Evolutionary conservation across 495 filamentous ascomycete genomes (phyloP), one percentile per base, ranked within the genome.

Genomic region (Aspergillus steynii): DNA sequence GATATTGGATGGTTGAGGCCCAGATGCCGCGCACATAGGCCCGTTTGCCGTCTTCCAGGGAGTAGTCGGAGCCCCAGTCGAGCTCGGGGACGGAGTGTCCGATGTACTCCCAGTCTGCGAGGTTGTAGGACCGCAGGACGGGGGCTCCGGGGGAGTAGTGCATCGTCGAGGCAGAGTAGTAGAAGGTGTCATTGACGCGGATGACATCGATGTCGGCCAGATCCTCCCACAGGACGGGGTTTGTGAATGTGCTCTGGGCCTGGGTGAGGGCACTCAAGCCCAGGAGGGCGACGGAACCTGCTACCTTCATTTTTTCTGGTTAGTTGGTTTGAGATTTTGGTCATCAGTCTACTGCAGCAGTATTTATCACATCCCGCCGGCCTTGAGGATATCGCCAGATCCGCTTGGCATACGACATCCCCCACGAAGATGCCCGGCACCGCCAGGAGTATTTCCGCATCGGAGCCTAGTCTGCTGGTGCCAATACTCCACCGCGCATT

Each of bases 61-160:
- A 70, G 71, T 86, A 87, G 15, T 71, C 70, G 9, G 65, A 50
- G 29, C 74, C 77, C 53, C 79, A 86, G 53, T 77, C 66, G 10
- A 87, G 77, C 1, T 54, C 63, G 0, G 84, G 85, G 0, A 88
- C 75, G 9, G 79, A 80, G 65, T 87, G 84, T 0, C 77, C 71
- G 54, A 85, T 74, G 28, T 72, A 75, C 32, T 83, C 79, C 84
- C 84, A 87, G 68, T 84, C 81, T 27, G 80, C 72, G 2, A 88
- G 79, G 65, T 88, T 80, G 60, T 76, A 78, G 2, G 84, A 86
- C 15, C 71, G 72, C 5, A 88, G 74, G 27, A 88, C 71, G 2
- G 85, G 84, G 0, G 85, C 85, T 52, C 85, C 84, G 5, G 84
- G 85, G 8, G 82, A 85, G 65, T 81, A 85, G 58, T 80, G 77